Evolutionary conservation across 2,329 filamentous ascomycete genomes (phyloP).

Genomic region (Didymella segeticola): DNA sequence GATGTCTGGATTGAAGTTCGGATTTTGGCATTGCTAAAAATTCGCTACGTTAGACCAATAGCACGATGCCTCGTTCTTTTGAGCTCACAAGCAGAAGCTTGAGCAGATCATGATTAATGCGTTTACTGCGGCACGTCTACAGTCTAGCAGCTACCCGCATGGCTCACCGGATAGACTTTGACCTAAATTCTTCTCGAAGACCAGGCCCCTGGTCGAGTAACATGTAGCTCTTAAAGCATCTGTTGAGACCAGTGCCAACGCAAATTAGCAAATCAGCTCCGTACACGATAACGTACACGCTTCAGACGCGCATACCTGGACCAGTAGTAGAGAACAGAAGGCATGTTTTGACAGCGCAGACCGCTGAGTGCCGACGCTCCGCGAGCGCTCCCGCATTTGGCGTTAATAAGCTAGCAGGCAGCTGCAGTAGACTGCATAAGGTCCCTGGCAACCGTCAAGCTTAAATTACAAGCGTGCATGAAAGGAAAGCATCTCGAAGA

Average conservation of each 20-base stretch:
- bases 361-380: conserved; percentile 4
- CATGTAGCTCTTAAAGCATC: conserved; percentile 4
- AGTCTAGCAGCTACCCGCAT: conserved; percentile 5
- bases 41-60: neutral
- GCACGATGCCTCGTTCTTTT: neutral
- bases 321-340: neutral
- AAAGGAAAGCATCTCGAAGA: neutral
- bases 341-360: conserved; percentile 15
- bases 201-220: neutral
- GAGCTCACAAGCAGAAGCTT: neutral
- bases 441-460: conserved; percentile 4
- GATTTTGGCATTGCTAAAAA: conserved; percentile 4
- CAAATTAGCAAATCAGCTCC: neutral
- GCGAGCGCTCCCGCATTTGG: conserved; percentile 11
- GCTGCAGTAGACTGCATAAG: conserved; percentile 8
- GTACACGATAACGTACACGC: conserved; percentile 7
- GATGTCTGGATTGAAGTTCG: neutral
- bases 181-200: conserved; percentile 1
- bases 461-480: neutral
- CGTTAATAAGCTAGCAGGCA: neutral
- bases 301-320: neutral
- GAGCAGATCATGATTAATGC: neutral
- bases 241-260: conserved; percentile 8
- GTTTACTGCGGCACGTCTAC: neutral
- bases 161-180: conserved; percentile 10